Evolutionary conservation across 2,329 filamentous ascomycete species (phyloP).

Genomic region (Rutstroemia sydowiana): DNA sequence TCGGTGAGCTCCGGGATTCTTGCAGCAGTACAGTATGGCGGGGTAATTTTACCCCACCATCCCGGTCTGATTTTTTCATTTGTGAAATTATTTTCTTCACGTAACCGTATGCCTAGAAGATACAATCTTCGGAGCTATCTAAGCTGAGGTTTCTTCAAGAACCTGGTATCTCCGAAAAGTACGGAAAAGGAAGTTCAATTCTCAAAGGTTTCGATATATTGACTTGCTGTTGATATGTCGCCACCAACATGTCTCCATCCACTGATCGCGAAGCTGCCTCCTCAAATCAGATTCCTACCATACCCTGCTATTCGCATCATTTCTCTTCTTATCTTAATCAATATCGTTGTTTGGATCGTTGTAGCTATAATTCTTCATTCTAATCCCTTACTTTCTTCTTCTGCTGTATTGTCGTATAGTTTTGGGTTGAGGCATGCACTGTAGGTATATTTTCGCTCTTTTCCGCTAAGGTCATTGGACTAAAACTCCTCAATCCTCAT

Average conservation of each 20-base stretch:
- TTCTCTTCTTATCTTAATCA: conserved; percentile 42
- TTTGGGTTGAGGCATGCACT: conserved; percentile 90
- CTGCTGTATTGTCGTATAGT: conserved; percentile 78
- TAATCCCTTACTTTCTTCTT: conserved; percentile 59
- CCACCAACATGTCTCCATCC: conserved; percentile 8
- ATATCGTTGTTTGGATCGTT: conserved; percentile 49
- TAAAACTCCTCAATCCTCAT: background rate
- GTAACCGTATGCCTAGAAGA: too few species aligned
- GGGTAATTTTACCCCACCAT: background rate
- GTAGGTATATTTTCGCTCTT: background rate
- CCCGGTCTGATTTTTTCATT: too few species aligned
- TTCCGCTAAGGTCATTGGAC: background rate
- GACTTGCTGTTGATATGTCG: background rate
- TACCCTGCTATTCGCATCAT: conserved; percentile 38
- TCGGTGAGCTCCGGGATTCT: too few species aligned
- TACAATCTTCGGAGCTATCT: too few species aligned
- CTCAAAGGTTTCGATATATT: too few species aligned
- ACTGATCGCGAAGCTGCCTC: conserved; percentile 4
- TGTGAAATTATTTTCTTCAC: too few species aligned
- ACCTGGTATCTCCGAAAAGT: too few species aligned
- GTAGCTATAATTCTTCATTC: conserved; percentile 45
- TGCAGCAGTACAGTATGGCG: too few species aligned
- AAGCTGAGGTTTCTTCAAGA: too few species aligned
- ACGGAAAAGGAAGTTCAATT: too few species aligned
- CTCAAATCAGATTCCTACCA: conserved; percentile 15